Base-by-base conservation (phyloP, 2,329 filamentous ascomycete genomes). In the Aspergillus latus region DNA sequence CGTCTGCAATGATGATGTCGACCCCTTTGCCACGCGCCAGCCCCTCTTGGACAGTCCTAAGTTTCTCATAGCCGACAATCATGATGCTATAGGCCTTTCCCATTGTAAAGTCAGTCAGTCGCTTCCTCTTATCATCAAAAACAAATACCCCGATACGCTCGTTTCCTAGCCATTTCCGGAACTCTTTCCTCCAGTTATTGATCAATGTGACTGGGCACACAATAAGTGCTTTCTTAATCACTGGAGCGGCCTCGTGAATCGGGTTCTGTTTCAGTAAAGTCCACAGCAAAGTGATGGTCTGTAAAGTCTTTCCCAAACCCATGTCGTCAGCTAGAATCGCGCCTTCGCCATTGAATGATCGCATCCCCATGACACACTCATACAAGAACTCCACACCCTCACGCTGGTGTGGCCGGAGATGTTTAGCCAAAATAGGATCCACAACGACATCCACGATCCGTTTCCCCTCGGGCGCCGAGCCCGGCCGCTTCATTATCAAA, bases 311-410 rank as follows among this genome's bases (percentile, higher is more conserved):
- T 16, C 88, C 88, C 1, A 90, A 71, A 0, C 88, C 88, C 88
- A 90, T 90, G 63, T 90, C 88, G 66, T 90, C 88, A 1, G 88
- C 88, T 48, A 90, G 75, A 57, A 90, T 85, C 3, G 86, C 87
- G 26, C 87, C 87, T 70, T 87, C 82, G 1, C 87, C 87, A 63
- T 83, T 83, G 59, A 82, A 85, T 42, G 80, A 75, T 42, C 85
- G 80, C 79, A 89, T 82, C 4, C 87, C 87, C 87, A 90, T 90
- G 0, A 90, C 84, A 66, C 87, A 89, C 71, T 90, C 87, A 65
- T 90, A 90, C 43, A 90, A 70, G 64, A 90, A 90, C 49, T 83
- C 77, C 0, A 90, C 85, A 26, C 88, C 88, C 65, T 87, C 84
- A 11, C 84, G 80, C 66, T 90, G 88, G 68, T 90, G 88, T 11